These are phyloP conservation scores for Thelonectria olida DNA, from an alignment of 2,329 filamentous ascomycete species.

Conservation along the genomic window DNA sequence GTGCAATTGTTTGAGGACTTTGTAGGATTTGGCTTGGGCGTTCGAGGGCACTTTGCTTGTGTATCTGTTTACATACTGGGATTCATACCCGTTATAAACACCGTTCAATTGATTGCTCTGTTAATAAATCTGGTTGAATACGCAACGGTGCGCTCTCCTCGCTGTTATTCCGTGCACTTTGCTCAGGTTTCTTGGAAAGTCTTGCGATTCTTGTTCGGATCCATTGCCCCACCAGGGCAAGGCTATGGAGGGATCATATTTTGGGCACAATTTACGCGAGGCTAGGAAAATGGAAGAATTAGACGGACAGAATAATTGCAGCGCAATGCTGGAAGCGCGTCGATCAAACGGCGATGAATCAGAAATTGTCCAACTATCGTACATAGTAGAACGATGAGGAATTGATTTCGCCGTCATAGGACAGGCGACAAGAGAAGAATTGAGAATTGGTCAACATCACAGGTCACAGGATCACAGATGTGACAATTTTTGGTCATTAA, in stretches of 20 bases:
- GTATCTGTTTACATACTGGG: conserved; percentile 44
- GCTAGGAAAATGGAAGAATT: conserved; percentile 32
- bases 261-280: conserved; percentile 35
- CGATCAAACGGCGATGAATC: no score
- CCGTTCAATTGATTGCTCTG: conserved; percentile 29
- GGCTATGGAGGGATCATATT: conserved; percentile 37
- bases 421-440: no score
- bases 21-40: conserved; percentile 47
- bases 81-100: conserved; percentile 44
- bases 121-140: no score
- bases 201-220: no score
- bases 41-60: conserved; percentile 47
- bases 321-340: no score
- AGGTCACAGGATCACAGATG: neutral
- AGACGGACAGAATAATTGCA: neutral
- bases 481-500: conserved; percentile 2
- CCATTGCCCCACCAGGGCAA: conserved; percentile 39
- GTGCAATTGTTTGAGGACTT: conserved; percentile 46
- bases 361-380: no score
- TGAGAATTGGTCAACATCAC: neutral
- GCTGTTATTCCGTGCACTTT: no score
- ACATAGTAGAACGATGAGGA: no score
- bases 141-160: no score
- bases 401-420: no score
- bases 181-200: no score